Evolutionary conservation across 2,329 filamentous ascomycete species (phyloP), one percentile per base, ranked within the genome.

Genomic region (Incumbomyces delicatus): DNA sequence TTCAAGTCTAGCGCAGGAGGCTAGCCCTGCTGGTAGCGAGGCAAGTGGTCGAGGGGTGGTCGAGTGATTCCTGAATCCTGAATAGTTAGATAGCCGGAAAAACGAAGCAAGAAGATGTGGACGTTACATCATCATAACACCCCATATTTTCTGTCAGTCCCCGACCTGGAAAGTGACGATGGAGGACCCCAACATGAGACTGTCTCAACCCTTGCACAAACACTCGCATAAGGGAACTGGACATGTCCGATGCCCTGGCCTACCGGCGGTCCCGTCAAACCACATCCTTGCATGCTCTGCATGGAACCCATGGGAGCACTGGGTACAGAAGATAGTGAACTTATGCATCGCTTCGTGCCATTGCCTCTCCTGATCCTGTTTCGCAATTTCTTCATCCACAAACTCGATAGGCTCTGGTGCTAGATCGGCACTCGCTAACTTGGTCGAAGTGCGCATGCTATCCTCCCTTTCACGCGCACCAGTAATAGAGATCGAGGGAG

Each of bases 301-400:
- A 64, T 83, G 79, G 54, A 75, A 80, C 1, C 77, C 78, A 65
- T 83, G 79, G 53, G 75, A 75, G 58, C 79, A 83, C 49, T 68
- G 72, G 54, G 77, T 75, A 57, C 79, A 83, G 56, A 81, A 78
- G 3, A 74, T 73, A 52, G 80, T 68, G 55, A 79, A 73, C 44
- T 72, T 66, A 13, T 68, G 69, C 67, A 80, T 72, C 6, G 68
- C 47, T 51, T 77, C 74, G 27, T 61, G 40, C 43, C 22, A 48
- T 27, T 41, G 53, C 50, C 30, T 41, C 44, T 36, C 34, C 41
- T 39, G 41, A 22, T 40, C 22, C 37, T 42, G 48, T 44, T 20
- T 36, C 12, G 17, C 38, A 16, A 34, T n/a, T 12, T 27, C 41
- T 27, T 41, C 46, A 11, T 46, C 41, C 8, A 42, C 38, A 31